Evolutionary conservation across 1,139 yeast genomes (phyloP).

Genomic region (Saccharomyces hybrid): DNA sequence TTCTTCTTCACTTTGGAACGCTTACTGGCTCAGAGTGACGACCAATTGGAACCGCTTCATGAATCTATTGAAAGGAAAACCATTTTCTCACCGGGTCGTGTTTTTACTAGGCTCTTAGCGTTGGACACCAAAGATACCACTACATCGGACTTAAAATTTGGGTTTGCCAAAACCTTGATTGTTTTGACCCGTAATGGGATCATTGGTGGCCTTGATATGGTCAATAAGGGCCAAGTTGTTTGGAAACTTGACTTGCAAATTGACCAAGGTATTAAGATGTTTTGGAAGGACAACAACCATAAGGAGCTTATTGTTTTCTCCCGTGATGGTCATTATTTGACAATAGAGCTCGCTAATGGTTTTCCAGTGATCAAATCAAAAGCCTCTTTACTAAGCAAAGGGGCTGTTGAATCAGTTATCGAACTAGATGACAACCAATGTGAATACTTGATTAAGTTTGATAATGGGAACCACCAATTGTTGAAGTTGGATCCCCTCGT

Average conservation of each 20-base stretch:
- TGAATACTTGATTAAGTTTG: slow-evolving; percentile 3
- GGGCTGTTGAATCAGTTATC: slow-evolving; percentile 8
- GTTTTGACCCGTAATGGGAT: slow-evolving; percentile 39
- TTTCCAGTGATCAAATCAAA: background rate
- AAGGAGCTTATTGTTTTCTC: slow-evolving; percentile 25
- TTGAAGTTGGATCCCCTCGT: background rate
- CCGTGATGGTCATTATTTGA: slow-evolving; percentile 22
- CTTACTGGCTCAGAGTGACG: slow-evolving; percentile 38
- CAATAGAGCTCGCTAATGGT: slow-evolving; percentile 6
- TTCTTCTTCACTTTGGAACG: slow-evolving; percentile 32
- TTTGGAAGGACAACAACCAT: slow-evolving; percentile 12
- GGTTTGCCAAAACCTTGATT: slow-evolving; percentile 43
- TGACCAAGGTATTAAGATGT: slow-evolving; percentile 18
- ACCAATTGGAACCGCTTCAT: slow-evolving; percentile 33
- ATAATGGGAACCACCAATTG: background rate
- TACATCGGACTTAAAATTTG: slow-evolving; percentile 35
- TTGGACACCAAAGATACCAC: slow-evolving; percentile 14
- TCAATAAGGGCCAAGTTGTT: slow-evolving; percentile 34
- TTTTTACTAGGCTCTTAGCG: slow-evolving; percentile 19
- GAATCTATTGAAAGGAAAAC: slow-evolving; percentile 12
- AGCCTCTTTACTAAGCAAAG: background rate
- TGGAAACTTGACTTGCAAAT: slow-evolving; percentile 38
- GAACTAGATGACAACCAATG: background rate
- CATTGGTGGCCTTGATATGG: slow-evolving; percentile 38
- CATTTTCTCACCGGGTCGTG: slow-evolving; percentile 24